These are phyloP conservation scores for Ceratocystis destructans DNA, from an alignment of 2,329 filamentous ascomycete genomes.

Conservation along the genomic window DNA sequence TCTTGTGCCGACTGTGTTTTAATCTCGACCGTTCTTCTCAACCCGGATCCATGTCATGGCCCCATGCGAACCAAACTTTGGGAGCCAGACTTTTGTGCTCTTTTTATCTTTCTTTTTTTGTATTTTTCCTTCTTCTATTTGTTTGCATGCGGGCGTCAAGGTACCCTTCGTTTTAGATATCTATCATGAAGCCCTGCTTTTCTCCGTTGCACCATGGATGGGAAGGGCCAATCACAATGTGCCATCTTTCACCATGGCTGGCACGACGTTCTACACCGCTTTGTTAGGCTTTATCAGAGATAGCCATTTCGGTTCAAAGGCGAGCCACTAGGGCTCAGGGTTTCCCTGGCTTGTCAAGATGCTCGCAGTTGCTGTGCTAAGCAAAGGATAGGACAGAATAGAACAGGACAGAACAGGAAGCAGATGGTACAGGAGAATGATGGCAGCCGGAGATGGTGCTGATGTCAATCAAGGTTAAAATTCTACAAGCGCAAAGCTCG, in stretches of 20 bases:
- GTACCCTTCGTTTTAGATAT: conserved; percentile 2
- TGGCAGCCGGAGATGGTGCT: not conserved
- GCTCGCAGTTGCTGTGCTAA: not conserved
- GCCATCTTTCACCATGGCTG: not conserved
- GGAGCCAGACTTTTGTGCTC: conserved; percentile 1
- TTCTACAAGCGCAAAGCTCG: too few relatives aligned
- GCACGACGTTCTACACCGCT: not conserved
- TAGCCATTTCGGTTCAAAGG: not conserved
- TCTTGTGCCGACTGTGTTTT: conserved; percentile 2
- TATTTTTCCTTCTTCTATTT: not conserved
- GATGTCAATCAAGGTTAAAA: too few relatives aligned
- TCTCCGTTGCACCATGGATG: not conserved
- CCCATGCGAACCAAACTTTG: not conserved
- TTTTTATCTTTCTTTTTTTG: too few relatives aligned
- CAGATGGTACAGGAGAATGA: not conserved
- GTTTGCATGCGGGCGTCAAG: not conserved
- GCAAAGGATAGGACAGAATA: not conserved
- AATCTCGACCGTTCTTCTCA: not conserved
- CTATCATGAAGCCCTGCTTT: not conserved
- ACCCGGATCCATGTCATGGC: not conserved
- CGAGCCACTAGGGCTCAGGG: not conserved
- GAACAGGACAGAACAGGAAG: too few relatives aligned
- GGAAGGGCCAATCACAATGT: not conserved
- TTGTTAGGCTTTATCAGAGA: not conserved
- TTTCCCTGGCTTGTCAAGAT: conserved; percentile 8